Evolutionary conservation across 2,329 filamentous ascomycete species (phyloP), one percentile per base, ranked within the genome.

Genomic region (Scytalidium lignicola): DNA sequence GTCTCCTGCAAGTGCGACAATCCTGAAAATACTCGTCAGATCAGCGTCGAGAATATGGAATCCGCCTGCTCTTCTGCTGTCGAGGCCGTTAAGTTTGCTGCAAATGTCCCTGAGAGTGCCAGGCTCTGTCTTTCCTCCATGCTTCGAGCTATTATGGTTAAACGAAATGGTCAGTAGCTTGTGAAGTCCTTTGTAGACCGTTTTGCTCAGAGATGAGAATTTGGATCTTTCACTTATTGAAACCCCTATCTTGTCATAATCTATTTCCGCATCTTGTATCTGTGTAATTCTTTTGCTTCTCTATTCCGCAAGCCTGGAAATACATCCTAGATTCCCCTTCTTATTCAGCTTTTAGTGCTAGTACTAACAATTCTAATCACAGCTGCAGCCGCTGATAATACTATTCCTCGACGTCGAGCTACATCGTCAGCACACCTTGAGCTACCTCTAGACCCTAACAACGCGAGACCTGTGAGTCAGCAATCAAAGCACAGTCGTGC

Each of bases 1-100:
- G 88, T 95, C 46, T 89, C 90, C 48, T 92, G 85, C 67, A 96
- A 96, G 74, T 95, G 89, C 72, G 92, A 96, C 66, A 80, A 83
- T 45, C 83, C 85, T 43, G 80, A 85, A 54, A 77, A 80, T 50
- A 73, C 82, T 51, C 83, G 86, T 62, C 79, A 89, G 63, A 75
- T 95, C 49, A 83, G 92, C 61, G 79, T 85, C 13, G 75, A 82
- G 22, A 78, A 72, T 48, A 76, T 93, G 50, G 83, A 88, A 61
- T 70, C 78, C 44, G 74, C 79, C 55, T 88, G 86, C 58, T 78
- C 85, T 51, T 77, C 85, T 15, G 86, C 82, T 58, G 77, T 92
- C 53, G 80, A 82, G 53, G 82, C 85, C 47, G 86, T 90, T 64
- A 85, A 87, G 63, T 85, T 87, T 22, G 89, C 89, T 5, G 72